Base-by-base conservation (phyloP, 108 stramenopile genomes). In the Cyclotella atomus region DNA sequence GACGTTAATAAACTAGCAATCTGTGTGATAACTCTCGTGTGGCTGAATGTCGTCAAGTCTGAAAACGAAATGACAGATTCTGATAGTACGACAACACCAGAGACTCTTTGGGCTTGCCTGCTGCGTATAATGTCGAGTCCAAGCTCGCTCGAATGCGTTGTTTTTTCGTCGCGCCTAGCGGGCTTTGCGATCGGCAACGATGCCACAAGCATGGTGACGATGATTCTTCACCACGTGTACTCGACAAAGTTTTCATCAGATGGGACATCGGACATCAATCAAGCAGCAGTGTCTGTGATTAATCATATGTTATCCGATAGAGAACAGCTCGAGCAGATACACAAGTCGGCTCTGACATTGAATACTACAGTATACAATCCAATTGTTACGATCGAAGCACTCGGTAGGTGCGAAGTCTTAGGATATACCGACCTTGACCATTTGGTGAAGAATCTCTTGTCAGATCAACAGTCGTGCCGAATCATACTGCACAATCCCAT, bases 381-480 rank as follows among this genome's bases (percentile, higher is more conserved):
- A 19, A 50, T 33, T 36, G 60, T 33, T 43, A 47, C 59, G 0
- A 43, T 73, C 33, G 60, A 73, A 17, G 47, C 34, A 10, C 36
- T 65, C 28, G 24, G 30, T 27, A 59, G 47, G 43, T 55, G 28
- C 23, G 54, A 64, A 24, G 20, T 25, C 0, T 20, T 3, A 15
- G 10, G 2, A 29, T 45, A 21, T 2, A 27, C 15, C 3, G 25
- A 73, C 19, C 53, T 73, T 14, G 46, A 76, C 15, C 61, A 35
- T 2, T 29, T 70, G 59, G 33, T 76, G 17, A 69, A 69, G 23
- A 38, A 46, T 33, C 29, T 76, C 30, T 60, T 76, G 17, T 59
- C 49, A 30, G 57, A 70, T 33, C 60, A 56, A 60, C 33, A 28
- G 8, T 36, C 59, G 19, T 76, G 75, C 38, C 19, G 7, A 38